Evolutionary conservation across 148 eudicot species (phyloP).

Genomic region (Cornus controversa): DNA sequence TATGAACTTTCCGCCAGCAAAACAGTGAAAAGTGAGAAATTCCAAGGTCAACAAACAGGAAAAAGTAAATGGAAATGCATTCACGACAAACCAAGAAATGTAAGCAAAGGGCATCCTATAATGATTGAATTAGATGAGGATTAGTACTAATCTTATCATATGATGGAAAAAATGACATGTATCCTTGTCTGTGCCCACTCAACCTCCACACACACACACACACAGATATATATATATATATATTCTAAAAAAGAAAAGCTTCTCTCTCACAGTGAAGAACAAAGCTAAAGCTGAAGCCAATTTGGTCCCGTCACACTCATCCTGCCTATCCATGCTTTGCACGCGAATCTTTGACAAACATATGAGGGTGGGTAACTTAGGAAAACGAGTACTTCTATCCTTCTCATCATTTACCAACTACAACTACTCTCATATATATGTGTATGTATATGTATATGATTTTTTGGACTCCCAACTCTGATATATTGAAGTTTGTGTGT

Average conservation of each 20-base stretch:
- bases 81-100: neutral
- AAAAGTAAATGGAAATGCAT: neutral
- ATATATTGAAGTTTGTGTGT: too few species aligned
- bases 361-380: constrained; percentile 1
- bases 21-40: constrained; percentile 2
- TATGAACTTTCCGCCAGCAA: constrained; percentile 3
- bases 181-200: neutral
- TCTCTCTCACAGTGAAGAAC: neutral
- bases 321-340: constrained; percentile 11
- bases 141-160: neutral
- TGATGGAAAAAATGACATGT: neutral
- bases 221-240: too few species aligned
- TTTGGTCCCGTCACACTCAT: constrained; percentile 15
- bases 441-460: too few species aligned
- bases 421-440: neutral
- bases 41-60: neutral
- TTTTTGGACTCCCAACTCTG: too few species aligned
- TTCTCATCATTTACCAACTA: constrained; percentile 2
- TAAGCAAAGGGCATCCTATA: constrained; percentile 8
- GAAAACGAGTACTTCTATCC: neutral
- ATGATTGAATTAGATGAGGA: constrained; percentile 6
- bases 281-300: constrained; percentile 4
- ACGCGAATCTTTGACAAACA: constrained; percentile 18
- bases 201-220: too few species aligned
- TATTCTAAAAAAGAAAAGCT: neutral